These are phyloP conservation scores for Crithidia expoeki DNA, from an alignment of 208 protist genomes.

Conservation along the genomic window DNA sequence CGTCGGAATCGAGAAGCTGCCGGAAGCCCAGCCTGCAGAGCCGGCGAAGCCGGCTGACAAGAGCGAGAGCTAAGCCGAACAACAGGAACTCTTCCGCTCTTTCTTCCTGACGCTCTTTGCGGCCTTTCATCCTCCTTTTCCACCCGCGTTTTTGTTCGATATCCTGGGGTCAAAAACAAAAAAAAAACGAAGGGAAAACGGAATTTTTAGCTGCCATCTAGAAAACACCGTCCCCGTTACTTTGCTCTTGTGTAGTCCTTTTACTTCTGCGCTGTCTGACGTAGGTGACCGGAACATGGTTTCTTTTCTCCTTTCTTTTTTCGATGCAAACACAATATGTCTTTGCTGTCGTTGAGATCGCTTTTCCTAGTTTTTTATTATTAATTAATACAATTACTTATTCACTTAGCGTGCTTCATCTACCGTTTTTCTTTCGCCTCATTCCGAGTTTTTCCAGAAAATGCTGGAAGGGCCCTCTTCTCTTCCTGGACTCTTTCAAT, in stretches of 20 bases:
- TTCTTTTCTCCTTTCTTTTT: conserved; percentile 12
- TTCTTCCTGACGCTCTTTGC: neutral
- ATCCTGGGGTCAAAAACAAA: neutral
- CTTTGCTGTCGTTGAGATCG: neutral
- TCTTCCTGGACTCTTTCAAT: too few relatives aligned
- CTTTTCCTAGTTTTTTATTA: conserved; percentile 24
- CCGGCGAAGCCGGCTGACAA: conserved; percentile 8
- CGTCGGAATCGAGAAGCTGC: conserved; percentile 55
- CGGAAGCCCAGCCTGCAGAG: conserved; percentile 10
- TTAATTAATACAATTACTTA: neutral
- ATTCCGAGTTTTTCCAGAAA: too few relatives aligned
- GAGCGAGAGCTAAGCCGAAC: neutral
- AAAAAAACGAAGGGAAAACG: neutral
- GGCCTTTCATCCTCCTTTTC: neutral
- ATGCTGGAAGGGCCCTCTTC: too few relatives aligned
- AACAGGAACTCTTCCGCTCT: neutral
- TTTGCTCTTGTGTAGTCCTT: conserved; percentile 1
- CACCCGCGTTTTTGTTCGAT: neutral
- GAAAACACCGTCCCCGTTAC: too few relatives aligned
- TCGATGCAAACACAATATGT: too few relatives aligned
- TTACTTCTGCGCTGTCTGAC: neutral
- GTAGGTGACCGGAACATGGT: conserved; percentile 7
- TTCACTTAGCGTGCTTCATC: too few relatives aligned
- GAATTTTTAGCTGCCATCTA: too few relatives aligned
- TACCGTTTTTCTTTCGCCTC: too few relatives aligned